Evolutionary conservation across 805 yeast species (phyloP).

Genomic region (Maudiozyma pseudohumilis): DNA sequence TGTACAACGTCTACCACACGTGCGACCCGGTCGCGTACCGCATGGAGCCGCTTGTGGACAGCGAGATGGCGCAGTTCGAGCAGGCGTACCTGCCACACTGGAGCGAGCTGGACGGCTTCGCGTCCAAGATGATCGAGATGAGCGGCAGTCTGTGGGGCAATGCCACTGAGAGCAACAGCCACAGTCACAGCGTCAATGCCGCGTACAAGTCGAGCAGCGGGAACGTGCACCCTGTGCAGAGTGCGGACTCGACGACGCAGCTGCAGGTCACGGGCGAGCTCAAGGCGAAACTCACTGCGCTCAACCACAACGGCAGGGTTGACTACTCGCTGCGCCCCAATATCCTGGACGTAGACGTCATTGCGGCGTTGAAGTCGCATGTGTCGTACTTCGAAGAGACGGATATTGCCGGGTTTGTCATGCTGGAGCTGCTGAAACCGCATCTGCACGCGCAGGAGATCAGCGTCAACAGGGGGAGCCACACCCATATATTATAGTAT

Average conservation of each 20-base stretch:
- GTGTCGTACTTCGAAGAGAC: conserved; percentile 79
- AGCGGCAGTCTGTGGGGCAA: conserved; percentile 16
- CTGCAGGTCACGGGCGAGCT: not conserved
- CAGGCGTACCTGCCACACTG: conserved; percentile 22
- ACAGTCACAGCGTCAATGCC: too few relatives aligned
- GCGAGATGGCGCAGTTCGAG: conserved; percentile 16
- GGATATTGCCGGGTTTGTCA: conserved; percentile 70
- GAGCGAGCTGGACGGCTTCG: conserved; percentile 18
- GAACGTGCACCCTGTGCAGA: not conserved
- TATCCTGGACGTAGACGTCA: conserved; percentile 64
- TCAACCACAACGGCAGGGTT: conserved; percentile 68
- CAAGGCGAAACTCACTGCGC: conserved; percentile 26
- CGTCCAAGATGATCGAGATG: conserved; percentile 22
- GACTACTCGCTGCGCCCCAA: conserved; percentile 77
- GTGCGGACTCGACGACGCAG: too few relatives aligned
- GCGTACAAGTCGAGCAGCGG: not conserved
- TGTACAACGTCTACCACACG: conserved; percentile 79
- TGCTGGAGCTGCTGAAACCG: conserved; percentile 41
- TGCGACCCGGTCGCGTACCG: conserved; percentile 90
- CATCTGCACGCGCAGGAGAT: conserved; percentile 4
- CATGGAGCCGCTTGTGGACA: conserved; percentile 66
- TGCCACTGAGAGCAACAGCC: too few relatives aligned
- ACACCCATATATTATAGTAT: not conserved
- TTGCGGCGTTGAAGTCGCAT: conserved; percentile 82
- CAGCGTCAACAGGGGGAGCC: not conserved